phyloP scores from a whole-genome alignment of 768 basidiomycete genomes.

The Mycena filopes region DNA sequence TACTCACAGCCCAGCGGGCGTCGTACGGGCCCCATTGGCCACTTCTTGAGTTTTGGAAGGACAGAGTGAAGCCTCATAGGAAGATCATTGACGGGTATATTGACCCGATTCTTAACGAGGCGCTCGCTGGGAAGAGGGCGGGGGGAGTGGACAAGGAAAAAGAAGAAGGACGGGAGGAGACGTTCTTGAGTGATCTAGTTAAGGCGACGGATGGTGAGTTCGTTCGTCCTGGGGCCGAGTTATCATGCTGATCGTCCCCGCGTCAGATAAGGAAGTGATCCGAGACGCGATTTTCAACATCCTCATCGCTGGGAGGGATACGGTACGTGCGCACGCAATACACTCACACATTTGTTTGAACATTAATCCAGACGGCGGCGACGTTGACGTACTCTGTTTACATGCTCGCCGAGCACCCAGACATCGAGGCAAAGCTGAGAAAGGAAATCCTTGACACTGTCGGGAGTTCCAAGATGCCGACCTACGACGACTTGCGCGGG shows the following conservation, averaged over 20 bases:
- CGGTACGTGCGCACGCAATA: constrained; percentile 32
- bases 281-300: constrained; percentile 37
- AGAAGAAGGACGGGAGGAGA: not conserved
- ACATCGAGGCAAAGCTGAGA: constrained; percentile 44
- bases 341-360: not conserved
- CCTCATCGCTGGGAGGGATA: constrained; percentile 43
- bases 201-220: constrained; percentile 43
- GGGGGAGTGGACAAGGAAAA: not conserved
- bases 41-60: constrained; percentile 41
- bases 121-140: constrained; percentile 39
- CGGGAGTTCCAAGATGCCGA: constrained; percentile 42
- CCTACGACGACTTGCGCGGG: constrained; percentile 46
- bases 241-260: not conserved
- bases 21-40: constrained; percentile 41
- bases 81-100: constrained; percentile 42
- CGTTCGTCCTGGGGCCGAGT: too few species aligned
- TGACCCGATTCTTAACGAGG: constrained; percentile 38
- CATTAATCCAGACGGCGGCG: constrained; percentile 39
- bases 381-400: constrained; percentile 50
- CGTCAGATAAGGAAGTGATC: constrained; percentile 31
- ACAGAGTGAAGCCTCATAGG: constrained; percentile 40
- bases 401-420: constrained; percentile 50
- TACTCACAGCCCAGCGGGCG: constrained; percentile 33
- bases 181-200: not conserved
- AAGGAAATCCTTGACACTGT: constrained; percentile 48